A percentile compares a stretch with the other conserved stretches of the same genome.
These are phyloP conservation scores for Coelastrella sp. DNA, from an alignment of 139 green algal genomes.

Conservation along the genomic window DNA sequence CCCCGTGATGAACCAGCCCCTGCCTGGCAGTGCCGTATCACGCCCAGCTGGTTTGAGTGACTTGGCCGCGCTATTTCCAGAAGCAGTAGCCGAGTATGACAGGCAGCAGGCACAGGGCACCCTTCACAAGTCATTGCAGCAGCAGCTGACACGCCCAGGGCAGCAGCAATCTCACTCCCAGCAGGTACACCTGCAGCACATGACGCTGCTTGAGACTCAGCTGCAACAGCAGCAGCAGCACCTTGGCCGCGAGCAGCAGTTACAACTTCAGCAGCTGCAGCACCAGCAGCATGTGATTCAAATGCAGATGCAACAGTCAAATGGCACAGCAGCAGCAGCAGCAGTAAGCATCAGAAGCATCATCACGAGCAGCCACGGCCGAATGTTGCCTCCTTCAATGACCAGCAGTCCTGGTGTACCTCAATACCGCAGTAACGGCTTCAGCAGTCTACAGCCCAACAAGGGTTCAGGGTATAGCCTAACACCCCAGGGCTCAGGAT, in stretches of 20 bases:
- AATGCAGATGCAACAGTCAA: slow-evolving; percentile 10
- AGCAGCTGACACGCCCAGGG: background rate
- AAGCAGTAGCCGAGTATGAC: slow-evolving; percentile 4
- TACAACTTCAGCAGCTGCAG: background rate
- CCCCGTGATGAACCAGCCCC: no score
- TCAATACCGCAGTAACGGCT: background rate
- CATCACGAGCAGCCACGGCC: background rate
- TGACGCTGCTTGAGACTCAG: background rate
- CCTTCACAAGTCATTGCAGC: background rate
- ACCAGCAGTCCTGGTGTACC: background rate
- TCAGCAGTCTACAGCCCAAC: background rate
- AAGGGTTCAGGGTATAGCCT: no score
- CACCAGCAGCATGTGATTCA: slow-evolving; percentile 8
- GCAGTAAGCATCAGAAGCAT: slow-evolving; percentile 15
- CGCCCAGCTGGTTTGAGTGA: background rate
- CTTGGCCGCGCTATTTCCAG: background rate
- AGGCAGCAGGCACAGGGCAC: background rate
- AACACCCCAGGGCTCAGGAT: no score
- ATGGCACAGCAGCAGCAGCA: slow-evolving; percentile 37
- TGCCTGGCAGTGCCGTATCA: no score
- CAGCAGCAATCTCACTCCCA: background rate
- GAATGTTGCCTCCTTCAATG: background rate
- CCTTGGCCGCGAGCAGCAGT: slow-evolving; percentile 7
- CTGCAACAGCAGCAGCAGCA: slow-evolving; percentile 31
- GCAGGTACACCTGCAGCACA: slow-evolving; percentile 12